These are phyloP conservation scores for Selaginella moellendorffii DNA, from an alignment of 75 land plant genomes.

Conservation along the genomic window DNA sequence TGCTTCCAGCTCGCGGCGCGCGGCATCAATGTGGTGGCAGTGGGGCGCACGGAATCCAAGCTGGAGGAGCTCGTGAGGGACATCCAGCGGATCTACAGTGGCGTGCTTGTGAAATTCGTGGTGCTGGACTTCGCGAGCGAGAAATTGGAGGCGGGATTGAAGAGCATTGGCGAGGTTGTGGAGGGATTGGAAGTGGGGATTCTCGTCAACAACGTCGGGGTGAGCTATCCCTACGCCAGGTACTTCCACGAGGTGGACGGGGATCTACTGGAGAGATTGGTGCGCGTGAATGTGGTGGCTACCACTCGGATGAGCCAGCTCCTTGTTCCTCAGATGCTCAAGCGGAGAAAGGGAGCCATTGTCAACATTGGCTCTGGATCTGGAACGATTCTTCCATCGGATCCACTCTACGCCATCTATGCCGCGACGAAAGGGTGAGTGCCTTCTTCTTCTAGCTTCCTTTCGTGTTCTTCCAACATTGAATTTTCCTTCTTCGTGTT, in stretches of 20 bases:
- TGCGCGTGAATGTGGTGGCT: conserved; percentile 42
- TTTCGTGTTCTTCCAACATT: too few species aligned
- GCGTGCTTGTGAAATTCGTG: conserved; percentile 32
- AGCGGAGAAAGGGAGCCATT: conserved; percentile 67
- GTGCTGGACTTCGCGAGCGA: conserved; percentile 50
- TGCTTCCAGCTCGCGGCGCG: conserved; percentile 47
- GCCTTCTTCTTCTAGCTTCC: too few species aligned
- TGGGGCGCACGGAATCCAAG: conserved; percentile 57
- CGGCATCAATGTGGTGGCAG: conserved; percentile 60
- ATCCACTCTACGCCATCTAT: conserved; percentile 79
- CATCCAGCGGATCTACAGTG: conserved; percentile 26
- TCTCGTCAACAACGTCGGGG: conserved; percentile 75
- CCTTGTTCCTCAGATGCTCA: conserved; percentile 51
- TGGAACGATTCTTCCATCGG: conserved; percentile 57
- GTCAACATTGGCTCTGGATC: conserved; percentile 88
- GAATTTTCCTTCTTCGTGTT: too few species aligned
- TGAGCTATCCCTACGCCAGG: conserved; percentile 70
- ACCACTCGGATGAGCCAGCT: conserved; percentile 32
- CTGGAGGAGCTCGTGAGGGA: conserved; percentile 33
- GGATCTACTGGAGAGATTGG: conserved; percentile 24
- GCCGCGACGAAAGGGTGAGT: conserved; percentile 89
- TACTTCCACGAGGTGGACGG: conserved; percentile 71
- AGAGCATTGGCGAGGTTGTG: conserved; percentile 28
- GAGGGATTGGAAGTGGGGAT: conserved; percentile 65
- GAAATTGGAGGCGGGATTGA: conserved; percentile 19